Conservation (phyloP, 257 asterid genomes). For the Solanum chilense region DNA sequence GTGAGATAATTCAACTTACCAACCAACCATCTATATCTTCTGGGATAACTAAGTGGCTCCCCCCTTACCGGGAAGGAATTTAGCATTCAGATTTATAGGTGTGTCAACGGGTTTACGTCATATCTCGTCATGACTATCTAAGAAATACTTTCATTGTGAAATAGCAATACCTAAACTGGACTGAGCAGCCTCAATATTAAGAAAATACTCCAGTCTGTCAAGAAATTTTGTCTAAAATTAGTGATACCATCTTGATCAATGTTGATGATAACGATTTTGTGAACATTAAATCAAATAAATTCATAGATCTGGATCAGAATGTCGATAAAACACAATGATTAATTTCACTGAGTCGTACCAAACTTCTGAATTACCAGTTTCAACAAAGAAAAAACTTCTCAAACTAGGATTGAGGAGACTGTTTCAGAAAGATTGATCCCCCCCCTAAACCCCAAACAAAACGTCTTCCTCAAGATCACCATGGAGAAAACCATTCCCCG, state of each 20-base stretch:
- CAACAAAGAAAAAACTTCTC: neutral
- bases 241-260: neutral
- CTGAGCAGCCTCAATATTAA: neutral
- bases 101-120: neutral
- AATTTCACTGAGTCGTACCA: neutral
- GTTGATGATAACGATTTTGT: neutral
- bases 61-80: neutral
- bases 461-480: neutral
- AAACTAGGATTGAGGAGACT: neutral
- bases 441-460: neutral
- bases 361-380: neutral
- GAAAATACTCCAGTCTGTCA: neutral
- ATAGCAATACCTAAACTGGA: neutral
- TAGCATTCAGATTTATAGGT: neutral
- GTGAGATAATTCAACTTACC: neutral
- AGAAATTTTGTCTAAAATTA: neutral
- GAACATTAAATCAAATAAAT: neutral
- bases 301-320: neutral
- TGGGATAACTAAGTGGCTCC: neutral
- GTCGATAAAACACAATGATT: neutral
- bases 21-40: neutral
- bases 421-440: neutral
- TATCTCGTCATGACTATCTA: neutral
- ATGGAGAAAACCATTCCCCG: neutral
- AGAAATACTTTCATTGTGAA: neutral